Evolutionary conservation across 371 early-diverging fungal species (phyloP).

Genomic region (Entomophthora muscae): DNA sequence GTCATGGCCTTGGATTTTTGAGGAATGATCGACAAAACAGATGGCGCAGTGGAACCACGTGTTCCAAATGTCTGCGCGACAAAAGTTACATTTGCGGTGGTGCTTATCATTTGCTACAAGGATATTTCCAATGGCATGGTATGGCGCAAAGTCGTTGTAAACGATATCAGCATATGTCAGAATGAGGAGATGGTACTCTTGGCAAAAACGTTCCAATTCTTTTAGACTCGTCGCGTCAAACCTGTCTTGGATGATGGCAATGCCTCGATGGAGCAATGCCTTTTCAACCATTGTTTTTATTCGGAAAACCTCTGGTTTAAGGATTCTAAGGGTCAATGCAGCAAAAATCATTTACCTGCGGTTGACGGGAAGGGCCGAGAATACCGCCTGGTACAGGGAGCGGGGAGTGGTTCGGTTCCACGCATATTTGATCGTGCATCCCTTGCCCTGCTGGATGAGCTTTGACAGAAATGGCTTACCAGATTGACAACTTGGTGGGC

Average conservation of each 20-base stretch:
- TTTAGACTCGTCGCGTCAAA: not conserved
- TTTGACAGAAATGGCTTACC: not conserved
- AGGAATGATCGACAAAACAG: constrained; percentile 15
- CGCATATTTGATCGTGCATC: constrained; percentile 15
- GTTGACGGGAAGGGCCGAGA: constrained; percentile 11
- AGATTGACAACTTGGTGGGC: constrained; percentile 18
- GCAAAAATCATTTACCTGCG: not conserved
- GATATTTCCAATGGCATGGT: not conserved
- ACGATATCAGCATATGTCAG: not conserved
- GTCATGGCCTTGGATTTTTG: not conserved
- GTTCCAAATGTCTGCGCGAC: constrained; percentile 17
- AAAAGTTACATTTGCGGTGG: constrained; percentile 16
- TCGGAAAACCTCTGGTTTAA: constrained; percentile 4
- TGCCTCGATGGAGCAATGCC: not conserved
- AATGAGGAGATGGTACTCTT: not conserved
- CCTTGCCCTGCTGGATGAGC: not conserved
- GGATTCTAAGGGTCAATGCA: not conserved
- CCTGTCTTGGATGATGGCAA: not conserved
- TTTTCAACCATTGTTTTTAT: not conserved
- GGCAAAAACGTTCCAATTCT: not conserved
- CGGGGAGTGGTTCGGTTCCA: constrained; percentile 20
- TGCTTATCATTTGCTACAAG: not conserved
- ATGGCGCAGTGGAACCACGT: constrained; percentile 31
- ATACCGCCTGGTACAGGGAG: constrained; percentile 12
- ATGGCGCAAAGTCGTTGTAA: not conserved